Evolutionary conservation across 2,329 filamentous ascomycete species (phyloP), one percentile per base, ranked within the genome.

Genomic region (Macroventuria anomochaeta): DNA sequence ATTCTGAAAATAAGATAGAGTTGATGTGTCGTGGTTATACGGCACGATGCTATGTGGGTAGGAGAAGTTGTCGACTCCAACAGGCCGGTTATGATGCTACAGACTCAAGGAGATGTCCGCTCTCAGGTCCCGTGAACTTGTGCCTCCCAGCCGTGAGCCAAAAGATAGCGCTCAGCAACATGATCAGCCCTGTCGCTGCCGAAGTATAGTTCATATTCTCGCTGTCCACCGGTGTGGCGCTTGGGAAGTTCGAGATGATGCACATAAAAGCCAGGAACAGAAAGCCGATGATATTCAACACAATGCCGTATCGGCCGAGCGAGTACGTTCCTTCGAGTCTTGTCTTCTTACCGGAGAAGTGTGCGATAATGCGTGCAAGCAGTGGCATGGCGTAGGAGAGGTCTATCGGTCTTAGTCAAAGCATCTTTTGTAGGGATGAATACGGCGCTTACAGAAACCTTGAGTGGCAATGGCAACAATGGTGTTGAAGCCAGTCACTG

Each of bases 151-250:
- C 82, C 1, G 76, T 80, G 7, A 83, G 53, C 83, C 82, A 85
- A 1, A 80, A 84, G 2, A 80, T 61, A 1, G 76, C 34, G 13
- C 77, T 80, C 15, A 85, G 73, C 5, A 83, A 54, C 65, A 79
- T 82, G 32, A 85, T 80, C 1, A 82, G 73, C 0, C 82, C 83
- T 25, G 84, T 79, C 0, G 83, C 83, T 0, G 83, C 83, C 18
- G 77, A 80, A 0, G 81, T 84, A 58, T 84, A 85, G 53, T 84
- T 85, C 83, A 85, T 85, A 29, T 82, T 83, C 21, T 81, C 76
- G 28, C 75, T 75, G 1, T 72, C 75, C n/a, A 85, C 81, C 0
- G 83, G 83, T 6, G 68, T 76, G 0, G 76, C 63, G 0, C 75
- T 78, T 0, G 83, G 83, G 50, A 85, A 82, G 51, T 84, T 85